phyloP scores from a whole-genome alignment of 768 basidiomycete species.

The Dioszegia hungarica region DNA sequence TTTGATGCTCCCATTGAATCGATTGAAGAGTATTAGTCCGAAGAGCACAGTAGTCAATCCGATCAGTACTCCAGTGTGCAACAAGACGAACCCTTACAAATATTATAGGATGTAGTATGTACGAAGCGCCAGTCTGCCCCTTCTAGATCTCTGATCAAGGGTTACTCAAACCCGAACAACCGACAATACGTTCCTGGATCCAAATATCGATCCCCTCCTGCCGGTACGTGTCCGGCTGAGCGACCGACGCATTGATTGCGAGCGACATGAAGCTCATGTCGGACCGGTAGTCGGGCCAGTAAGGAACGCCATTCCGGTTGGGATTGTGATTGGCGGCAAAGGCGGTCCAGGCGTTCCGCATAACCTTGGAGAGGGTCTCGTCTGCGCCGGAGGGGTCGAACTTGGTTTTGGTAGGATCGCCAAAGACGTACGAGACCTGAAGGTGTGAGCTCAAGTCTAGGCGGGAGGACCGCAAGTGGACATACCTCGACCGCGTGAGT shows the following conservation, averaged over 20 bases:
- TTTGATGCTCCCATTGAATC: no score
- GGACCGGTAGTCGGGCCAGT: neutral
- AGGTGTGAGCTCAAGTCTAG: neutral
- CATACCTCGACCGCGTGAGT: neutral
- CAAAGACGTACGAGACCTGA: neutral
- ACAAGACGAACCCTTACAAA: no score
- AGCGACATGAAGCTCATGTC: neutral
- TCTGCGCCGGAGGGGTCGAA: neutral
- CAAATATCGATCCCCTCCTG: neutral
- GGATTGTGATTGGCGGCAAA: conserved; percentile 3
- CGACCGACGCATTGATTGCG: neutral
- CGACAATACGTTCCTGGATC: neutral
- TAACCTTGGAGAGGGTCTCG: neutral
- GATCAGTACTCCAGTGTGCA: no score
- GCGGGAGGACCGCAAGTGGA: no score
- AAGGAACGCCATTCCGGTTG: neutral
- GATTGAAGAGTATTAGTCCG: no score
- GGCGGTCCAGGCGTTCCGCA: neutral
- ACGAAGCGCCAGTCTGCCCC: no score
- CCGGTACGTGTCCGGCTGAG: neutral
- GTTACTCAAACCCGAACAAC: no score
- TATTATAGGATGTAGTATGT: no score
- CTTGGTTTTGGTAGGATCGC: neutral
- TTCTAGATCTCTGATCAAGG: no score
- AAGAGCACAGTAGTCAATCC: no score